Percentiles rank a stretch among this genome's conserved stretches.
These are phyloP conservation scores for Larix kaempferi DNA, from an alignment of 75 land plant genomes.

Conservation along the genomic window DNA sequence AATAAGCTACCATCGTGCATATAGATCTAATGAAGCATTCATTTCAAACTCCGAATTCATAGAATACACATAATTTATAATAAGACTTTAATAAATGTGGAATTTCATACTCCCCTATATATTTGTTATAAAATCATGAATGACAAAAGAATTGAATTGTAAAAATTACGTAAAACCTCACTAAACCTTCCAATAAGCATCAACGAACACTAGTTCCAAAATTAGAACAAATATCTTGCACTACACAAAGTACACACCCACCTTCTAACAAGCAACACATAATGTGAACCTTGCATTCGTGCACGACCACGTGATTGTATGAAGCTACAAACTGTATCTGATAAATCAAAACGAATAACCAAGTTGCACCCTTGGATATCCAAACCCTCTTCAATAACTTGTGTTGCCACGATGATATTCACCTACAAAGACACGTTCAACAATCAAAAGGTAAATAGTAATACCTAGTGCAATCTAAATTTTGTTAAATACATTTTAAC, in stretches of 20 bases:
- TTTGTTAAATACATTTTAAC: neutral
- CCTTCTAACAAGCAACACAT: slow-evolving; percentile 63
- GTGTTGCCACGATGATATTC: slow-evolving; percentile 72
- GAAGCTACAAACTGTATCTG: slow-evolving; percentile 58
- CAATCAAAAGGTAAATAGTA: neutral
- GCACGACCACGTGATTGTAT: slow-evolving; percentile 95
- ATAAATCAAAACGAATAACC: slow-evolving; percentile 73
- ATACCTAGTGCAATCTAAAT: neutral
- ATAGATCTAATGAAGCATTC: too few species aligned
- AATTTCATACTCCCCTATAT: too few species aligned
- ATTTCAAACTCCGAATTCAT: too few species aligned
- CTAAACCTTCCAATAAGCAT: neutral
- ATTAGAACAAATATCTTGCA: neutral
- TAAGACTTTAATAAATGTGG: too few species aligned
- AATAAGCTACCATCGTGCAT: too few species aligned
- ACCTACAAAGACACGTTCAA: slow-evolving; percentile 36
- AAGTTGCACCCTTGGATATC: slow-evolving; percentile 78
- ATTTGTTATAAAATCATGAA: neutral
- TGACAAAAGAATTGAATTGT: neutral
- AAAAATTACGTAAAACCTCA: neutral
- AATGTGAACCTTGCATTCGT: slow-evolving; percentile 64
- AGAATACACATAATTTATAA: too few species aligned
- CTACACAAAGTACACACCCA: slow-evolving; percentile 9
- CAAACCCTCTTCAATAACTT: slow-evolving; percentile 82
- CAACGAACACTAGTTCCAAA: slow-evolving; percentile 1